Percentiles rank a stretch among this genome's conserved stretches.
Evolutionary conservation across 1,284 basidiomycete genomes (phyloP).

Genomic region (Ceratobasidium sp.): DNA sequence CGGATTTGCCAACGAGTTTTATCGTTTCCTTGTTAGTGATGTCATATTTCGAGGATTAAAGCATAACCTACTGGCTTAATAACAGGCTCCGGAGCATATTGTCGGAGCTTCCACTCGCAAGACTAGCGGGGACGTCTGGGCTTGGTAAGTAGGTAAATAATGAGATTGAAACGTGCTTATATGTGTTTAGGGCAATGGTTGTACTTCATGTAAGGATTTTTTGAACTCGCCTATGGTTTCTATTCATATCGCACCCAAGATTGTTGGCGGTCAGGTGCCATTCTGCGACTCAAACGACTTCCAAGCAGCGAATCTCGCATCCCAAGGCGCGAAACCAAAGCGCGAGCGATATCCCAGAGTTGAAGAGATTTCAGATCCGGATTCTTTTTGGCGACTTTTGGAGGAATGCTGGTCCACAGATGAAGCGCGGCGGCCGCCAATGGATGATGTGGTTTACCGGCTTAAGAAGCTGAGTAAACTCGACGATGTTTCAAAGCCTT

Average conservation of each 20-base stretch:
- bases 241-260: not conserved
- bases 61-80: not conserved
- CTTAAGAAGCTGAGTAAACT: not conserved
- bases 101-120: not conserved
- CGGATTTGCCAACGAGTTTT: not conserved
- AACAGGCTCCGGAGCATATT: constrained; percentile 15
- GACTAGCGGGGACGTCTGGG: constrained; percentile 31
- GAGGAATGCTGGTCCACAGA: constrained; percentile 27
- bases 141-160: not conserved
- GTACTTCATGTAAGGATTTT: constrained; percentile 5
- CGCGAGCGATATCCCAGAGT: constrained; percentile 6
- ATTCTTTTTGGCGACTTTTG: constrained; percentile 25
- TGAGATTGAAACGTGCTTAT: not conserved
- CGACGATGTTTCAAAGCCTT: not conserved
- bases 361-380: not conserved
- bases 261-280: constrained; percentile 5
- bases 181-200: constrained; percentile 23
- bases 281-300: constrained; percentile 14
- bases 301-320: not conserved
- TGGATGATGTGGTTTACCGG: constrained; percentile 16
- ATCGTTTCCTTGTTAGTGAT: constrained; percentile 4
- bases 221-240: not conserved
- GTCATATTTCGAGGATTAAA: too few relatives aligned
- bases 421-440: not conserved
- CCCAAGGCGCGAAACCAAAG: not conserved